These are phyloP conservation scores for Sclerotinia trifoliorum DNA, from an alignment of 2,329 filamentous ascomycete genomes.

Conservation along the genomic window DNA sequence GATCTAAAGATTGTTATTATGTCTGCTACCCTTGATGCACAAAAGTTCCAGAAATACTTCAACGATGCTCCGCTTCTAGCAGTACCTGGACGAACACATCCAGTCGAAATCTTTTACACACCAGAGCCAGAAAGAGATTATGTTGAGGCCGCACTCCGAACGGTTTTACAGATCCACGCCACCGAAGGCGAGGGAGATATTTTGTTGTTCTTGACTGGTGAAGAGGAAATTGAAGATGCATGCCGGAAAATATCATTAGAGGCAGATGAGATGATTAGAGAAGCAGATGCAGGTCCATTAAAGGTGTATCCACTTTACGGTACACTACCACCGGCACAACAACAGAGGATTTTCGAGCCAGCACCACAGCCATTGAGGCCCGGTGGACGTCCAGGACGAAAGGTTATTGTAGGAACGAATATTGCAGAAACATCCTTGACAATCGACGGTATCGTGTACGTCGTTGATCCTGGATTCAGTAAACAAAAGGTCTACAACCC, in stretches of 20 bases:
- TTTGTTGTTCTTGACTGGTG: conserved; percentile 90
- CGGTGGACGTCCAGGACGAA: conserved; percentile 84
- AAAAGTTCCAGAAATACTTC: conserved; percentile 98
- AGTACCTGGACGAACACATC: conserved; percentile 91
- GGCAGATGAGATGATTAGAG: conserved; percentile 84
- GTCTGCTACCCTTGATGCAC: conserved; percentile 94
- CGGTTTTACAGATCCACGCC: conserved; percentile 94
- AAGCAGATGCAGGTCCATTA: conserved; percentile 87
- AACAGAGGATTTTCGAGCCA: conserved; percentile 92
- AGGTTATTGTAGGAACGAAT: conserved; percentile 92
- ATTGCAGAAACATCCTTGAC: conserved; percentile 97
- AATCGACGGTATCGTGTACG: conserved; percentile 98
- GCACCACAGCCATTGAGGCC: conserved; percentile 70
- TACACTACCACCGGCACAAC: conserved; percentile 84
- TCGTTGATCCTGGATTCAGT: conserved; percentile 98
- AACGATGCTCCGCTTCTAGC: conserved; percentile 89
- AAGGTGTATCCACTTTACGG: conserved; percentile 93
- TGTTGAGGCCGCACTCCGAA: conserved; percentile 90
- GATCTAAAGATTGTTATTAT: conserved; percentile 99
- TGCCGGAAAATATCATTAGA: conserved; percentile 89
- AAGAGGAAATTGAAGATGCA: conserved; percentile 98
- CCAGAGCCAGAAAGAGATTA: conserved; percentile 95
- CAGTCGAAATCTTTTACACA: conserved; percentile 98
- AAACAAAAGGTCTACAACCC: conserved; percentile 99
- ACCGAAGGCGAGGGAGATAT: conserved; percentile 91